Conservation (phyloP, 1,284 basidiomycete species). For the Rugosomyces carneus region DNA sequence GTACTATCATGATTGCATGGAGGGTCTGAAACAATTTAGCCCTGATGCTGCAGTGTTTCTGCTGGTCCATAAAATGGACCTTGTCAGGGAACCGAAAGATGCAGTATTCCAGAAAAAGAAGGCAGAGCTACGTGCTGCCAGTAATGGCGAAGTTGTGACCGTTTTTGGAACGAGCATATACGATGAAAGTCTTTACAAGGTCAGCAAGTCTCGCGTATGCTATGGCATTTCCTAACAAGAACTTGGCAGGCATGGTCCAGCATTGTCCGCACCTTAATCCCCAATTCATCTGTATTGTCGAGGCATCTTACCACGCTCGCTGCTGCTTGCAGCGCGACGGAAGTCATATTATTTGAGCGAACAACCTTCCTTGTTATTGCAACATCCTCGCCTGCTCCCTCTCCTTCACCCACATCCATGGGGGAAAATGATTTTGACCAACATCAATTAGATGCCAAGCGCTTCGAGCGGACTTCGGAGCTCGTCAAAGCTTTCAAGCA, state of each 20-base stretch:
- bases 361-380: slow-evolving; percentile 98
- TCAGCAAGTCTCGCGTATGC: too few relatives aligned
- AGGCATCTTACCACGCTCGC: slow-evolving; percentile 84
- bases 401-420: slow-evolving; percentile 23
- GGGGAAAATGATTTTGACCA: slow-evolving; percentile 29
- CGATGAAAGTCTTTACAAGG: slow-evolving; percentile 96
- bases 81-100: slow-evolving; percentile 58
- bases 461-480: slow-evolving; percentile 95
- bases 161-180: slow-evolving; percentile 97
- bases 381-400: too few relatives aligned
- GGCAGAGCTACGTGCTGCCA: slow-evolving; percentile 61
- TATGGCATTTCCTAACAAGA: too few relatives aligned
- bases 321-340: slow-evolving; percentile 80
- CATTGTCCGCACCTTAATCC: slow-evolving; percentile 95
- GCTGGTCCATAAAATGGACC: slow-evolving; percentile 96
- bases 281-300: slow-evolving; percentile 86
- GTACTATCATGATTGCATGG: slow-evolving; percentile 85
- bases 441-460: slow-evolving; percentile 63
- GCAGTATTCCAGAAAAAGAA: slow-evolving; percentile 63
- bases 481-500: slow-evolving; percentile 94
- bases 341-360: slow-evolving; percentile 94
- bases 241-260: slow-evolving; percentile 90
- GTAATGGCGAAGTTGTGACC: slow-evolving; percentile 50
- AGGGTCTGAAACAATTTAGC: slow-evolving; percentile 70
- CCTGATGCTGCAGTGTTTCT: slow-evolving; percentile 85